A percentile compares a stretch with the other conserved stretches of the same genome.
Conservation (phyloP, 208 protist species). For the Balamuthia mandrillaris region DNA sequence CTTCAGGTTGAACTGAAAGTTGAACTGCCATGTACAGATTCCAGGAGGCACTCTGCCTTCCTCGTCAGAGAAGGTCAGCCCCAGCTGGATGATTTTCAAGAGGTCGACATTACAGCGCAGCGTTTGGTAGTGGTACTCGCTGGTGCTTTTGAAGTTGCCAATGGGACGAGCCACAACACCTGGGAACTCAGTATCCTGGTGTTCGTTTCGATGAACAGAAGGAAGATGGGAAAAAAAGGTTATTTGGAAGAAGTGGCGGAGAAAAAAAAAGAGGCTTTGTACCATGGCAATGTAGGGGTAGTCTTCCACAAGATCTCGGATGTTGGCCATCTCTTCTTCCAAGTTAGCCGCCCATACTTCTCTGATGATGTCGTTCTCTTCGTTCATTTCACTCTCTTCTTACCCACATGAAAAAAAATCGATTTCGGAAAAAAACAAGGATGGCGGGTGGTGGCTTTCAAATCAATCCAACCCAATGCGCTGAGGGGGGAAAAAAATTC, state of each 20-base stretch:
- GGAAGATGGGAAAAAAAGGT: not conserved
- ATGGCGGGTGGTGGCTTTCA: too few species aligned
- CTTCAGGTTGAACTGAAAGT: conserved; percentile 95
- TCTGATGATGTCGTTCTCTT: too few species aligned
- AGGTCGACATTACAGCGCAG: conserved; percentile 97
- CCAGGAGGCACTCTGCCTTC: conserved; percentile 89
- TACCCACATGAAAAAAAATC: too few species aligned
- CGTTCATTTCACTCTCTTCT: too few species aligned
- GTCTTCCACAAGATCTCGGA: conserved; percentile 88
- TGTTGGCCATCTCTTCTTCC: conserved; percentile 90
- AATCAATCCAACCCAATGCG: too few species aligned
- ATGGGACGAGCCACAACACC: conserved; percentile 94
- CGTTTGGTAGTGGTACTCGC: conserved; percentile 95
- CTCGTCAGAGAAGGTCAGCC: conserved; percentile 95
- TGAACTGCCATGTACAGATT: conserved; percentile 98
- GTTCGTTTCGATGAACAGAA: not conserved
- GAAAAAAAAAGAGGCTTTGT: not conserved
- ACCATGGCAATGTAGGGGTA: conserved; percentile 89
- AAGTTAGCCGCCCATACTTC: conserved; percentile 96
- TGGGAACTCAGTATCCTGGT: conserved; percentile 98
- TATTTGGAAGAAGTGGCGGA: not conserved
- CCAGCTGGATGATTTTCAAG: conserved; percentile 98
- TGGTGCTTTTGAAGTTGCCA: conserved; percentile 86
- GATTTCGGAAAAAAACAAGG: too few species aligned
- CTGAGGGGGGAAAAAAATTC: too few species aligned